These are phyloP conservation scores for Wallacemonas collosoma DNA, from an alignment of 208 protist genomes.

Conservation along the genomic window DNA sequence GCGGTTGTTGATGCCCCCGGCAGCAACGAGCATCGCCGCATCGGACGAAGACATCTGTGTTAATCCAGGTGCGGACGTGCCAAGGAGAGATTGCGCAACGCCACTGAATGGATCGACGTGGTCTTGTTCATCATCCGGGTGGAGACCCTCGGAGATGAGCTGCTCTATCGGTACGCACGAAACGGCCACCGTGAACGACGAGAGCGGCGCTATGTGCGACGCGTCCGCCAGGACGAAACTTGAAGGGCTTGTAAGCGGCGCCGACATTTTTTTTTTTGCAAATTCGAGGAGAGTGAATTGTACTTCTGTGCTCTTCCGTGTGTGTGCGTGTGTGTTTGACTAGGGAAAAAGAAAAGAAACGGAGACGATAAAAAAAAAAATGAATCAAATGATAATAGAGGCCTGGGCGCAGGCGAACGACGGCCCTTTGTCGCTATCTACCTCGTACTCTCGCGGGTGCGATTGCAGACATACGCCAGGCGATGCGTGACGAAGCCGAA, in stretches of 20 bases:
- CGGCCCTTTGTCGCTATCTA: not conserved
- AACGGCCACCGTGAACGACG: conserved; percentile 34
- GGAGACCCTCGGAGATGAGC: conserved; percentile 9
- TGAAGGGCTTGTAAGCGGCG: not conserved
- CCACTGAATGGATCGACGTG: not conserved
- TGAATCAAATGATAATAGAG: conserved; percentile 19
- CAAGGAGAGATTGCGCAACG: conserved; percentile 3
- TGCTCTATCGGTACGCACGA: conserved; percentile 34
- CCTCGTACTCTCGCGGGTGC: not conserved
- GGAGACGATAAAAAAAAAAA: not conserved
- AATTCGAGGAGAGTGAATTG: no score
- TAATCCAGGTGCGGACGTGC: not conserved
- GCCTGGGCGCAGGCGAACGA: not conserved
- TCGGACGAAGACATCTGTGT: conserved; percentile 5
- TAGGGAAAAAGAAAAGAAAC: conserved; percentile 18
- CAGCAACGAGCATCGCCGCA: not conserved
- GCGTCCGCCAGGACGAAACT: not conserved
- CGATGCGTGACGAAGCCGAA: no score
- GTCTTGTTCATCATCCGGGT: not conserved
- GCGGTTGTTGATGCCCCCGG: conserved; percentile 6
- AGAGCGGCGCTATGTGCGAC: conserved; percentile 13
- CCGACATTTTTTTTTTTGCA: not conserved
- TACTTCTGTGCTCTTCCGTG: not conserved
- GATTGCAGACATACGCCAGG: no score
- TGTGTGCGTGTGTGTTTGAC: not conserved